Conservation (phyloP, 2,329 filamentous ascomycete species). For the Alternaria tenuissima region DNA sequence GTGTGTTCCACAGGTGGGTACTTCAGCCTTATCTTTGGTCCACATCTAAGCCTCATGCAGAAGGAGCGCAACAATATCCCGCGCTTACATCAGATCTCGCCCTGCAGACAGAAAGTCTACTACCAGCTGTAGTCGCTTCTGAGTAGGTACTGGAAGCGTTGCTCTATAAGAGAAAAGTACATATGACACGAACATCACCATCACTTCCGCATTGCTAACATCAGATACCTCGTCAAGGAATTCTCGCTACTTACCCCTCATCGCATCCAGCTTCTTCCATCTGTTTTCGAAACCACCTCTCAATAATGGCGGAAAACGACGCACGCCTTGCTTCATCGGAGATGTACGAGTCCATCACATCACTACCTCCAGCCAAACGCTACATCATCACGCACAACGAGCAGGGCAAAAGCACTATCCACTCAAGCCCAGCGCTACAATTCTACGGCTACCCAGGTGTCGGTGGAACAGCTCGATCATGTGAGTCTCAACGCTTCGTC, state of each 20-base stretch:
- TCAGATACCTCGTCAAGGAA: background rate
- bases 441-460: constrained; percentile 15
- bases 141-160: background rate
- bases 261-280: background rate
- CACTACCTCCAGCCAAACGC: constrained; percentile 40
- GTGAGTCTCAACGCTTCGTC: background rate
- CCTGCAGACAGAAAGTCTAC: background rate
- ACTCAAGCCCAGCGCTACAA: constrained; percentile 32
- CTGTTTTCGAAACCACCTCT: background rate
- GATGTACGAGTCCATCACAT: constrained; percentile 15
- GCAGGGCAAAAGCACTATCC: constrained; percentile 50
- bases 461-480: background rate
- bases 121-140: background rate
- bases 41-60: background rate
- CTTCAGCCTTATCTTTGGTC: background rate
- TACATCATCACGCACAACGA: constrained; percentile 48
- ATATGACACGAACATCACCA: background rate
- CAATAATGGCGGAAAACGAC: constrained; percentile 21
- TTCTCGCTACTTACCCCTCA: background rate
- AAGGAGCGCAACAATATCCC: background rate
- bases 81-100: background rate
- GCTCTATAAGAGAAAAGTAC: background rate
- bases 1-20: background rate
- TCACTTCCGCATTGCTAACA: background rate
- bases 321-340: constrained; percentile 2